phyloP scores from a whole-genome alignment of 805 yeast genomes.

The Wickerhamomyces subpelliculosus region DNA sequence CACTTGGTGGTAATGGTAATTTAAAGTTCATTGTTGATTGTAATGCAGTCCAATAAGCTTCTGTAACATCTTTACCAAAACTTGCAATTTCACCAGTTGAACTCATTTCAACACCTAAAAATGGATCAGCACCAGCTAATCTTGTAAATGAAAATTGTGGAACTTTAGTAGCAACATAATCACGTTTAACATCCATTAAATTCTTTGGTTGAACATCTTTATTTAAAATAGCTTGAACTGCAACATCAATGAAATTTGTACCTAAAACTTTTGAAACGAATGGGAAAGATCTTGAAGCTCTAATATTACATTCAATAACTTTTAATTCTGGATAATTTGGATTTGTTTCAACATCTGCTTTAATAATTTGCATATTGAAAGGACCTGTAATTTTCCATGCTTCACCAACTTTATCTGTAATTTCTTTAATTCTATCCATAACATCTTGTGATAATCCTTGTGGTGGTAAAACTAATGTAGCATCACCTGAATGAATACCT shows the following conservation, averaged over 20 bases:
- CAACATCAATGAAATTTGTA: conserved; percentile 88
- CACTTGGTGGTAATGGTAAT: conserved; percentile 85
- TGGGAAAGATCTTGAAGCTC: conserved; percentile 99
- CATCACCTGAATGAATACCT: conserved; percentile 98
- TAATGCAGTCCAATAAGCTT: conserved; percentile 97
- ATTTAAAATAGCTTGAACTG: conserved; percentile 78
- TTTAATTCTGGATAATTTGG: conserved; percentile 61
- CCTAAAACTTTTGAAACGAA: conserved; percentile 97
- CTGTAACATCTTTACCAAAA: conserved; percentile 77
- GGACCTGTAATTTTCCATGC: conserved; percentile 98
- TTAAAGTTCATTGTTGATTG: conserved; percentile 97
- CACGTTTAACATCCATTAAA: conserved; percentile 68
- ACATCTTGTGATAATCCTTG: conserved; percentile 61
- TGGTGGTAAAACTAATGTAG: conserved; percentile 92
- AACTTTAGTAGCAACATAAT: conserved; percentile 92
- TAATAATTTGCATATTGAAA: conserved; percentile 95
- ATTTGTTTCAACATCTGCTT: conserved; percentile 56
- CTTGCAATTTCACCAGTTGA: conserved; percentile 99
- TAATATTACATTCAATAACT: conserved; percentile 97
- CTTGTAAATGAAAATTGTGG: conserved; percentile 99
- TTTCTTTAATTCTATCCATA: conserved; percentile 70
- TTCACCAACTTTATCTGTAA: conserved; percentile 86
- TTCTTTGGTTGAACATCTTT: conserved; percentile 65
- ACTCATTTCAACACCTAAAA: conserved; percentile 98
- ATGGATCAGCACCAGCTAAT: conserved; percentile 98